Conservation (phyloP, 108 stramenopile species). For the Cyclotella cryptica region DNA sequence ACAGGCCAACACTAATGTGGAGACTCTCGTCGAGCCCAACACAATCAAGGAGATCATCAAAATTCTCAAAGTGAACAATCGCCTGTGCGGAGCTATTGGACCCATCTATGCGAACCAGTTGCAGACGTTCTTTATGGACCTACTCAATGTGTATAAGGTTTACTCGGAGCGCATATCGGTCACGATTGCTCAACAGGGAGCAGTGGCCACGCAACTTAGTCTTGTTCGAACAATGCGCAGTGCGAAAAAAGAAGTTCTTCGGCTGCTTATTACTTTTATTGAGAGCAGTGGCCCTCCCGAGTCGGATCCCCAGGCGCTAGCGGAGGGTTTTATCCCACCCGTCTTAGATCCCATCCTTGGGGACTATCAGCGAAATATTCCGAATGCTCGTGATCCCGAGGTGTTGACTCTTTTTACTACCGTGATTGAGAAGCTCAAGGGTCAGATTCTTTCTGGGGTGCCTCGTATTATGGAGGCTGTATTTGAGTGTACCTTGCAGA, state of each 20-base stretch:
- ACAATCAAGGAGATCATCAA: constrained; percentile 95
- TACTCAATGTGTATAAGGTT: constrained; percentile 98
- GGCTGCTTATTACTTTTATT: constrained; percentile 93
- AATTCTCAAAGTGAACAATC: constrained; percentile 95
- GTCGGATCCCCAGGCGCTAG: constrained; percentile 88
- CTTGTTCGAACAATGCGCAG: constrained; percentile 95
- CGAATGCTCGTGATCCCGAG: constrained; percentile 95
- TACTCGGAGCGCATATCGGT: constrained; percentile 94
- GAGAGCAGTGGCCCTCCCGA: constrained; percentile 95
- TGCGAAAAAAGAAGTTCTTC: constrained; percentile 96
- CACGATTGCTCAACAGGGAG: constrained; percentile 91
- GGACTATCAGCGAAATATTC: constrained; percentile 94
- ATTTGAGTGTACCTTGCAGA: constrained; percentile 97
- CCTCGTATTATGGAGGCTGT: constrained; percentile 97
- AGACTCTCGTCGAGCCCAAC: constrained; percentile 85
- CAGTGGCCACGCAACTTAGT: constrained; percentile 87
- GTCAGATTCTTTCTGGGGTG: constrained; percentile 85
- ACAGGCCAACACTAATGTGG: constrained; percentile 77
- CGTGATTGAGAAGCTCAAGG: constrained; percentile 92
- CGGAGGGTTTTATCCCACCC: constrained; percentile 94
- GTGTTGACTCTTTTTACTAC: constrained; percentile 93
- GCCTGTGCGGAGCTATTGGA: constrained; percentile 91
- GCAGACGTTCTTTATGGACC: constrained; percentile 93
- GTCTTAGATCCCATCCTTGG: constrained; percentile 96
- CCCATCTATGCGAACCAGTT: constrained; percentile 95